Evolutionary conservation across 371 early-diverging fungal species (phyloP), one percentile per base, ranked within the genome.

Genomic region (Coemansia sp.): DNA sequence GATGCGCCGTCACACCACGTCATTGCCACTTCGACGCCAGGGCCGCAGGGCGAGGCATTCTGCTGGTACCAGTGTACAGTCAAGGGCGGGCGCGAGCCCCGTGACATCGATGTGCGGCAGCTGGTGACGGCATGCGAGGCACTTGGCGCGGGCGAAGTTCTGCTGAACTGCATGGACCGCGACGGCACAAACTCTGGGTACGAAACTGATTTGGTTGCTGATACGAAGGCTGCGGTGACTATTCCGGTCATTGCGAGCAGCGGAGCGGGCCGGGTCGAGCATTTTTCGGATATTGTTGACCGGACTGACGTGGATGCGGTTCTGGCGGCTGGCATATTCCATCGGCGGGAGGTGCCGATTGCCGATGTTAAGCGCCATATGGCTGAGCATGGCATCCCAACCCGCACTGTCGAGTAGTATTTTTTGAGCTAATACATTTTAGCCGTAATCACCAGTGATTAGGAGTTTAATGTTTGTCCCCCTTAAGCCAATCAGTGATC

Each of bases 11-110:
- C 66, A 31, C 97, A 97, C 81, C 83, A 85, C 42, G 85, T 87
- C 40, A 85, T 95, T 52, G 78, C 84, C 65, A 89, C 93, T 24
- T 72, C 81, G 2, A 80, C 83, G 31, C 84, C 85, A 0, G 98
- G 98, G 0, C 97, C 98, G 34, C 86, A 91, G 56, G 95, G 95
- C 48, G 96, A 98, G 76, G 67, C 80, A 65, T 95, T 86, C 82
- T 95, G 95, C 82, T 98, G 98, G 97, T 98, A 95, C 80, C 97
- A 98, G 78, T 97, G 97, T 77, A 97, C 97, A 0, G 95, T 97
- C 55, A 92, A 90, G 77, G 98, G 98, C 26, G 98, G 98, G 3
- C 88, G 98, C 47, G 97, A 96, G 81, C 91, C 87, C 6, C 89
- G 97, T 57, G 97, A 97, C 78, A 58, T 95, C 27, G 98, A 98